phyloP scores from a whole-genome alignment of 352 stramenopile genomes.

The Phytophthora melonis region DNA sequence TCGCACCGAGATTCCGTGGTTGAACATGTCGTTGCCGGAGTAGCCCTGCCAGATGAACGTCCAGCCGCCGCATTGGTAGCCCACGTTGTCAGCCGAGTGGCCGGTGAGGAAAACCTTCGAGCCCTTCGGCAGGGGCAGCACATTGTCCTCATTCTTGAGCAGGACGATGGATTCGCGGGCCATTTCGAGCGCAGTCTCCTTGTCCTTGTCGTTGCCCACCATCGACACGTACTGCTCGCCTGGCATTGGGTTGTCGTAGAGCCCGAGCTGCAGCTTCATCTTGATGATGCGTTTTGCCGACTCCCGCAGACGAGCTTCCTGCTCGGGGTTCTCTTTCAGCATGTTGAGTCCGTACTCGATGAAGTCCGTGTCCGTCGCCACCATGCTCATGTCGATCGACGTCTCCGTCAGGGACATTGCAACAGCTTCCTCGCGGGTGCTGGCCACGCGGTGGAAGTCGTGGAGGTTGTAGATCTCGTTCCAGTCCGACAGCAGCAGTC shows the following conservation, averaged over 20 bases:
- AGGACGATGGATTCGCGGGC: constrained; percentile 31
- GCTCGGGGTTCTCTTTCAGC: constrained; percentile 39
- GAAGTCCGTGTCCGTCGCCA: constrained; percentile 44
- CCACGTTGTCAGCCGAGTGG: constrained; percentile 35
- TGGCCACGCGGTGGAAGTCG: constrained; percentile 3
- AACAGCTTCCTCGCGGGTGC: not conserved
- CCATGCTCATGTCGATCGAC: constrained; percentile 90
- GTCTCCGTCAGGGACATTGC: constrained; percentile 25
- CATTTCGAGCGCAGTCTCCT: constrained; percentile 50
- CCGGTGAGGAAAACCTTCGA: too few relatives aligned
- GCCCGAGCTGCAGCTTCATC: constrained; percentile 59
- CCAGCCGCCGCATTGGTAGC: constrained; percentile 71
- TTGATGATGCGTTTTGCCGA: constrained; percentile 22
- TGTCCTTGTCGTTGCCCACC: constrained; percentile 53
- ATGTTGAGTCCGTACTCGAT: constrained; percentile 51
- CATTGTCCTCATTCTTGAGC: too few relatives aligned
- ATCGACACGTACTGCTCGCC: constrained; percentile 39
- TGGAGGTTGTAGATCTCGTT: constrained; percentile 72
- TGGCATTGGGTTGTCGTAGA: constrained; percentile 62
- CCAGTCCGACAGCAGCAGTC: constrained; percentile 90
- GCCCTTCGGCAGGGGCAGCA: too few relatives aligned
- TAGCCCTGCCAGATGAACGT: constrained; percentile 77
- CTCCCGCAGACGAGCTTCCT: constrained; percentile 43
- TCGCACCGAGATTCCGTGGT: constrained; percentile 53
- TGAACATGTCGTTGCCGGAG: constrained; percentile 55